Evolutionary conservation across 441 rosid genomes (phyloP), one percentile per base, ranked within the genome.

Genomic region (Pelargonium fulgidum): DNA sequence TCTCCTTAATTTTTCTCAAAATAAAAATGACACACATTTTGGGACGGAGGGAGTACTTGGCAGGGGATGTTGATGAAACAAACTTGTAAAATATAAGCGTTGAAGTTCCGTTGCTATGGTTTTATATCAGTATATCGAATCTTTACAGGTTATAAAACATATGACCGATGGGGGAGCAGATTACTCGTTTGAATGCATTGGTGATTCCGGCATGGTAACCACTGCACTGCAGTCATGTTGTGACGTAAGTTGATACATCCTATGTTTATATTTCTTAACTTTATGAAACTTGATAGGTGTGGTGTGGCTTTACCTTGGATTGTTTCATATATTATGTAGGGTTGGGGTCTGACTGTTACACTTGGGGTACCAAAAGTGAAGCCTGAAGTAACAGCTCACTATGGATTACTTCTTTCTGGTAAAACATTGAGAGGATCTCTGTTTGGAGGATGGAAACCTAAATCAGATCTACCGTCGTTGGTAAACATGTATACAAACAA

Each of bases 361-460:
- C 86, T 93, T 45, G 99, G 99, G 62, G 99, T 91, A 65, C 97
- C 97, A 0, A 91, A 89, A 81, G 78, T 29, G 68, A 93, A 88
- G 61, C 97, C 91, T 26, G 89, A 88, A 79, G 80, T 91, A 73
- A 74, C 85, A 66, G 90, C 92, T 61, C 99, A 93, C 52, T 93
- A 88, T 8, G 90, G 86, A 36, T 82, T 90, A 26, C 73, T 91
- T 50, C 90, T 93, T 19, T 75, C 81, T 0, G 99, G 97, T 63
- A 86, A 79, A 78, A 89, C 97, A 19, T 61, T 93, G 73, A 89
- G 73, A 83, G 99, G 99, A 33, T 77, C 96, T 68, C 76, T 91
- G 41, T 85, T 89, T 70, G 97, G 99, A 63, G 89, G 93, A 62
- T 89, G 96, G 93, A 93, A 82, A 70, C 99, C 96, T 17, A 93